Evolutionary conservation across 192 early-diverging fungal genomes (phyloP), one percentile per base, ranked within the genome.

Genomic region (Linnemannia hyalina): DNA sequence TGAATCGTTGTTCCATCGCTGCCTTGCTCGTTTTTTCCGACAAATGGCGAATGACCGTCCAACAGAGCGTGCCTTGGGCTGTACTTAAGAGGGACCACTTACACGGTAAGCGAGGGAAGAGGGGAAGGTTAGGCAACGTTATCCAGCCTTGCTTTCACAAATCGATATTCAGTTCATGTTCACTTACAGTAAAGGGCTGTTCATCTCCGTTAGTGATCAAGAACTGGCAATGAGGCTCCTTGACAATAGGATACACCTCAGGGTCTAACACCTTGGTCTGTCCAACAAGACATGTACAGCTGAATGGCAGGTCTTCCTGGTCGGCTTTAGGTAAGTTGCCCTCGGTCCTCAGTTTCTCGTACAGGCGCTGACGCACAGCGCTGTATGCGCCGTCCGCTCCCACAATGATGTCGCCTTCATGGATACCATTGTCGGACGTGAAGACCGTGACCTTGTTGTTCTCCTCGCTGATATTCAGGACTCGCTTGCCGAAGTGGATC

Each of bases 351-450:
- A 78, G n/a, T 1, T 71, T 26, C 23, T 49, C 54, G 36, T 78
- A 78, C 35, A 78, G 1, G 9, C 65, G 47, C 35, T 78, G 65
- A 23, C 69, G 77, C 0, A 71, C 49, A 2, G 65, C 69, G 11
- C 65, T 69, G 23, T 78, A 78, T 6, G 77, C 69, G 0, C 77
- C 77, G 26, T 78, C 77, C 0, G 77, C 77, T 9, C 77, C 77
- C 8, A 78, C 55, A 26, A 78, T 22, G 26, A 78, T 78, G 47
- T 78, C 69, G 11, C 77, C 65, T 22, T 71, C 23, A 26, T 55
- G 70, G 6, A 16, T 11, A 0, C 29, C 40, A 22, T 71, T 78
- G 10, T 78, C 49, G 20, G 42, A 36, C 9, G 47, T 40, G 13
- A 41, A 68, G 3, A 78, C 26, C 1, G 41, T 52, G 69, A 71